Base-by-base conservation (phyloP, 805 yeast species). In the Candida lessepsii region DNA sequence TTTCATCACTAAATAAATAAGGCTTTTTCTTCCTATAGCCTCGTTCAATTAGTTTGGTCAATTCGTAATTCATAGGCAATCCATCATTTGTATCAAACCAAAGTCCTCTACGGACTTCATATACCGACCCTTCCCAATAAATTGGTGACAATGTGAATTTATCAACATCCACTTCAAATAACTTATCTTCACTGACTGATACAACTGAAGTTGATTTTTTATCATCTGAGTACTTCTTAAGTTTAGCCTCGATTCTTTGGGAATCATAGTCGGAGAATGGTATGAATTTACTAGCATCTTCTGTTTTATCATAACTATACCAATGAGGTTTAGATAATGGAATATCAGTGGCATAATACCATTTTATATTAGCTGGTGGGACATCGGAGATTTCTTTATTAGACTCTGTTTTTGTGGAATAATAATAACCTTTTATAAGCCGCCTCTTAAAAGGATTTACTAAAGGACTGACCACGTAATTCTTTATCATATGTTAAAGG, bases 51-150 rank as follows among this genome's bases (percentile, higher is more conserved):
- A 75, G 78, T 1, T 67, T 62, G 0, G 93, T 68, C 4, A 81
- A 42, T 1, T 63, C 59, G 1, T 66, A 65, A 8, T 69, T 53
- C 19, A 87, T 60, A 0, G 95, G 95, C 4, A 53, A 52, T 1
- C 78, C 78, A 37, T 76, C 76, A 8, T 73, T 56, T 26, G 70
- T 63, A 32, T 32, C 21, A 56, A 87, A 88, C 98, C 98, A 91
- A 1, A 80, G 58, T 1, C 96, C 96, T 40, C 97, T 65, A 33
- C 96, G 69, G 1, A 91, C 83, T 44, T 86, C 89, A 55, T 81
- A 91, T 0, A 68, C 63, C 0, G 96, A 93, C 1, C 97, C 97
- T 6, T 78, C 80, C 97, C 97, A 91, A 57, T 81, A 91, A 0
- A 81, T 74, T 0, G 98, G 95, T 3, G 62, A 48, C 51, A 90